These are phyloP conservation scores for Lentinus tigrinus DNA, from an alignment of 768 basidiomycete genomes.

Conservation along the genomic window DNA sequence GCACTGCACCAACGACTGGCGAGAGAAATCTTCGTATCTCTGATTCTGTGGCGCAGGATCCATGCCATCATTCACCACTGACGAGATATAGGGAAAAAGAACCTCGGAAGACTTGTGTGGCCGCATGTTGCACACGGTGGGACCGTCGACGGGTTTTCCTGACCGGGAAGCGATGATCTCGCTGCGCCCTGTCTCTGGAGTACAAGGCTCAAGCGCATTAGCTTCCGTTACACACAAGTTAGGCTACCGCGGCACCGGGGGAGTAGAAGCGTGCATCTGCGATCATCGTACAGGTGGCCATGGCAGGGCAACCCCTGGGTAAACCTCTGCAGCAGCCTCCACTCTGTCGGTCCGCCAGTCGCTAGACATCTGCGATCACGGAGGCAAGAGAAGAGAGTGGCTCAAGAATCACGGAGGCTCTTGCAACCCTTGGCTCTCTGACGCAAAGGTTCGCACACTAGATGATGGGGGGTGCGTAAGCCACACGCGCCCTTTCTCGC, in stretches of 20 bases:
- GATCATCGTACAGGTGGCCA: conserved; percentile 3
- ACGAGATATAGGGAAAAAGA: not conserved
- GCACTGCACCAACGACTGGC: not conserved
- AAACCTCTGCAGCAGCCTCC: not conserved
- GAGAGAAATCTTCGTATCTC: not conserved
- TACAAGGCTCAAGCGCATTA: not conserved
- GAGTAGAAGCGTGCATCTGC: not conserved
- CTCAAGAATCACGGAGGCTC: not conserved
- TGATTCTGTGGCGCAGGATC: not conserved
- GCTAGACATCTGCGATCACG: conserved; percentile 3
- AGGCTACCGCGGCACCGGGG: conserved; percentile 6
- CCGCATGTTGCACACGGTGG: conserved; percentile 6
- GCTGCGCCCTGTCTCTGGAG: no score
- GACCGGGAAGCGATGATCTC: no score
- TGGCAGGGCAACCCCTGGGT: not conserved
- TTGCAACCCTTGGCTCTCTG: not conserved
- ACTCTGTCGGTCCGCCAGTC: not conserved
- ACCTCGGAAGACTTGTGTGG: not conserved
- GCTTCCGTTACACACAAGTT: conserved; percentile 7
- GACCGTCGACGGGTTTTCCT: not conserved
- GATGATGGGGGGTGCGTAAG: no score
- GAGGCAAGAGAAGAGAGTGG: not conserved
- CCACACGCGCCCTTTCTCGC: not conserved
- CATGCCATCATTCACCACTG: not conserved
- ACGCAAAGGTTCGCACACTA: no score